phyloP scores from a whole-genome alignment of 495 filamentous ascomycete species.

The Penicillium paradoxum region DNA sequence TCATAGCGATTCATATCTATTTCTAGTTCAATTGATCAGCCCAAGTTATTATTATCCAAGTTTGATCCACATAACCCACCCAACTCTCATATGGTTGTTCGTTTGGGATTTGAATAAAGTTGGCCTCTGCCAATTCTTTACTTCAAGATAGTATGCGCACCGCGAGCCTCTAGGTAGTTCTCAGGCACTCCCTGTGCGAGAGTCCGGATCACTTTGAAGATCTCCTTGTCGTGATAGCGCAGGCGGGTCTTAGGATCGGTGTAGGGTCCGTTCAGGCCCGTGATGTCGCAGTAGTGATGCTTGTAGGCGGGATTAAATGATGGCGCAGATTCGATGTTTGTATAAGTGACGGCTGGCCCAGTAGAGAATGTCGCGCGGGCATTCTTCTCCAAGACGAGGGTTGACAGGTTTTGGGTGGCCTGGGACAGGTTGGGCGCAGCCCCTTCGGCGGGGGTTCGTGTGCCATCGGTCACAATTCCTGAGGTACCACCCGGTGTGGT shows the following conservation, averaged over 20 bases:
- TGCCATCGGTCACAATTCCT: constrained; percentile 46
- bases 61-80: background rate
- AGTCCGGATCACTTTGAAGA: constrained; percentile 73
- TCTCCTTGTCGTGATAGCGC: constrained; percentile 83
- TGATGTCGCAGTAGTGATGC: constrained; percentile 90
- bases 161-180: constrained; percentile 80
- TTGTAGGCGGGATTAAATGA: constrained; percentile 67
- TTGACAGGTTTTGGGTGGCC: constrained; percentile 75
- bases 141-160: constrained; percentile 90
- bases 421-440: constrained; percentile 69
- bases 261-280: constrained; percentile 81
- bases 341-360: constrained; percentile 81
- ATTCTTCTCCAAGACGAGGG: constrained; percentile 77
- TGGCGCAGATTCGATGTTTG: constrained; percentile 89
- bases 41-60: background rate
- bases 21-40: constrained; percentile 5
- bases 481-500: constrained; percentile 62
- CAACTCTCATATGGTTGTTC: background rate
- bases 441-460: constrained; percentile 55
- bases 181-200: constrained; percentile 77
- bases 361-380: constrained; percentile 34
- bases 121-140: constrained; percentile 29
- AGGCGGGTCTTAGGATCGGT: constrained; percentile 90
- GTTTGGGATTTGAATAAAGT: background rate
- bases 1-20: constrained; percentile 7